Evolutionary conservation across 352 stramenopile species (phyloP).

Genomic region (Globisporangium ultimum): DNA sequence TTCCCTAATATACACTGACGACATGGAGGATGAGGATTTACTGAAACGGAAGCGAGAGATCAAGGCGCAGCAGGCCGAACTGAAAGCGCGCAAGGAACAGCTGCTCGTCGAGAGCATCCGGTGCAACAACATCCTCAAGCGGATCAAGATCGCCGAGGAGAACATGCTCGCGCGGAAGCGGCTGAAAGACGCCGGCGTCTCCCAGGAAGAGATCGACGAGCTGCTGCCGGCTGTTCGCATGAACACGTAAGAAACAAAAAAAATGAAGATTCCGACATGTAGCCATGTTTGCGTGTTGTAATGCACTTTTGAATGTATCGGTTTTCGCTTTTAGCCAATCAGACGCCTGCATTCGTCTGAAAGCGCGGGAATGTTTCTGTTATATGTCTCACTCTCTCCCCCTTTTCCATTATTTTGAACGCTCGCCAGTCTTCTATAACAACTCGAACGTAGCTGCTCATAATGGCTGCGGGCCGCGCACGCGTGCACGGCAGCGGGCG

Average conservation of each 20-base stretch:
- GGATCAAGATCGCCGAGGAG: slow-evolving; percentile 14
- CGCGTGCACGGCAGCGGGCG: slow-evolving; percentile 9
- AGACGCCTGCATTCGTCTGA: neutral
- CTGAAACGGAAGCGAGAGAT: neutral
- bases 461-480: neutral
- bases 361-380: neutral
- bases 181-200: slow-evolving; percentile 30
- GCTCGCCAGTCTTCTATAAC: slow-evolving; percentile 1
- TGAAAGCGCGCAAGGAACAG: slow-evolving; percentile 6
- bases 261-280: no score
- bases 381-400: neutral
- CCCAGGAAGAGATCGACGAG: slow-evolving; percentile 14
- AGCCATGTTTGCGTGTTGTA: no score
- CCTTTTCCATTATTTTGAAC: neutral
- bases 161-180: slow-evolving; percentile 36
- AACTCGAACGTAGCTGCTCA: neutral
- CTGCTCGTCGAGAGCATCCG: slow-evolving; percentile 14
- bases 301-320: neutral
- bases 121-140: slow-evolving; percentile 15
- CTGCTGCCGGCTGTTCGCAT: slow-evolving; percentile 12
- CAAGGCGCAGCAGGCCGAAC: neutral
- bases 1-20: no score
- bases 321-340: neutral
- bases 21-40: neutral
- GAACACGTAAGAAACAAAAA: neutral